Evolutionary conservation across 83 land plant species (phyloP), one percentile per base, ranked within the genome.

Genomic region (Picea abies): DNA sequence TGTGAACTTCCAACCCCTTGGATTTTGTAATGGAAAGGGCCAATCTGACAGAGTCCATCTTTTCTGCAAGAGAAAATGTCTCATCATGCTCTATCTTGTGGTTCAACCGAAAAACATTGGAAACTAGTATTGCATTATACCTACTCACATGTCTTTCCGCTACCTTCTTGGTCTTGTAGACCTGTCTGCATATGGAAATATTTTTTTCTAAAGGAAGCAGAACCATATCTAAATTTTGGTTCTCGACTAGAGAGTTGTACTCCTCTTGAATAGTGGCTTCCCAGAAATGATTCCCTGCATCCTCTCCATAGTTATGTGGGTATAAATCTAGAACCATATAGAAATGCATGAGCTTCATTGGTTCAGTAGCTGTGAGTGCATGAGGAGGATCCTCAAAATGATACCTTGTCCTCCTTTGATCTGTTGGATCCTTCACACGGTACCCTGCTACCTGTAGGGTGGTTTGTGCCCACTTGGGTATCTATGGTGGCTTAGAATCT

Each of bases 131-230:
- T 6, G 85, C 71, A 29, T 82, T 72, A 22, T 47, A 58, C 3
- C 39, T 32, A 3, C 76, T 71, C 12, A 83, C 3, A 0, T 63
- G 6, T 29, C 81, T 68, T 60, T 83, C 56, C 14, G 71, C 6
- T 8, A 3, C 65, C 35, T 39, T 62, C 49, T 83, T 83, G 14
- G 78, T 12, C 1, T 25, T 68, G n/a, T 75, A 83, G 81, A 83
- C 76, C 85, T 81, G 79, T n/a, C 66, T 78, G 25, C 85, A 83
- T 4, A 81, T 81, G 19, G 78, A 65, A 22, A 83, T n/a, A 17
- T 63, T 64, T 5, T 1, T 8, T 0, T 12, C 62, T 26, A 81
- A 23, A 44, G 85, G 35, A n/a, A 56, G 63, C 1, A 80, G 81
- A 39, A 79, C 82, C 10, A 83, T 73, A 65, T 23, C 32, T 81